Evolutionary conservation across 176 grass and related monocot species (phyloP).

Genomic region (Tillandsia leiboldiana): DNA sequence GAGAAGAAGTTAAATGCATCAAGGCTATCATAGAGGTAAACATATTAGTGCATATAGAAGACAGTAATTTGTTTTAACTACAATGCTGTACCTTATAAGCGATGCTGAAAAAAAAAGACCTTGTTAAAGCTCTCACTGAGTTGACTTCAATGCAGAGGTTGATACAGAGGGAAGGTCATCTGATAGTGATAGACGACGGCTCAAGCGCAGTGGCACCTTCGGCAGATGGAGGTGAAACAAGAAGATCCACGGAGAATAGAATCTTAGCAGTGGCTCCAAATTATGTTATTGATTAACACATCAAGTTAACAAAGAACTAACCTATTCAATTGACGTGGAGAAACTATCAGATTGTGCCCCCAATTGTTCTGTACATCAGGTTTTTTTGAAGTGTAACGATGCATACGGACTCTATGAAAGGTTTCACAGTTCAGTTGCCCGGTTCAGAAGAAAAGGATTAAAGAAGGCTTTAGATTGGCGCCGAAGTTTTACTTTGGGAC

Average conservation of each 20-base stretch:
- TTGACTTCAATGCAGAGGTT: constrained; percentile 55
- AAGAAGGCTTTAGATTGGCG: too few relatives aligned
- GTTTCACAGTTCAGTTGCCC: too few relatives aligned
- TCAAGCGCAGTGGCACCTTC: constrained; percentile 14
- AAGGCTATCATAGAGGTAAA: constrained; percentile 93
- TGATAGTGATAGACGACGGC: constrained; percentile 91
- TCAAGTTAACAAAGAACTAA: neutral
- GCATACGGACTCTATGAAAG: too few relatives aligned
- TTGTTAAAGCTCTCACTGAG: neutral
- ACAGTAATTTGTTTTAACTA: neutral
- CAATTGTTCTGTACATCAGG: too few relatives aligned
- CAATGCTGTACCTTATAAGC: neutral
- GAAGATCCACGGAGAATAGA: constrained; percentile 45
- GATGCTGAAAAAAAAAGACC: neutral
- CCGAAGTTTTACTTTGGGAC: too few relatives aligned
- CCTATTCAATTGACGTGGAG: neutral
- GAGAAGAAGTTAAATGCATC: constrained; percentile 85
- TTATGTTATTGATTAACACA: constrained; percentile 71
- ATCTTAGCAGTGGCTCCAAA: constrained; percentile 88
- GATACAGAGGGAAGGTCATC: constrained; percentile 89
- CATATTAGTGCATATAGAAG: neutral
- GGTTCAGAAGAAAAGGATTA: too few relatives aligned
- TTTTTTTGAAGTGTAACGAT: too few relatives aligned
- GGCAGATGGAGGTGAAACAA: constrained; percentile 16
- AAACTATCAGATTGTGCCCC: neutral